A percentile compares a stretch with the other conserved stretches of the same genome.
phyloP scores from a whole-genome alignment of 75 land plant species.

The Pinus tabuliformis region DNA sequence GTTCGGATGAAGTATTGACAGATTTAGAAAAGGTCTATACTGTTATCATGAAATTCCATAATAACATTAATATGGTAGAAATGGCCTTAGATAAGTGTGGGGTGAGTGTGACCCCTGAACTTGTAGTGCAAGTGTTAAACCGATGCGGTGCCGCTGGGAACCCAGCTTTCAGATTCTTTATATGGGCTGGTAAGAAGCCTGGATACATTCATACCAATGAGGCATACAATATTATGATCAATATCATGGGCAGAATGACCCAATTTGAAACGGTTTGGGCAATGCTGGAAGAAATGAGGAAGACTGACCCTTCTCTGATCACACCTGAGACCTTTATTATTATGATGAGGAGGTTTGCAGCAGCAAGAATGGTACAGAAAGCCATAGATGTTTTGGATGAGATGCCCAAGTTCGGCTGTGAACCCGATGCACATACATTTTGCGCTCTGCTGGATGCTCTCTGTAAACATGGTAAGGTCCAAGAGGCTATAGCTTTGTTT shows the following conservation, averaged over 20 bases:
- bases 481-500: slow-evolving; percentile 57
- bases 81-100: slow-evolving; percentile 49
- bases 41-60: slow-evolving; percentile 41
- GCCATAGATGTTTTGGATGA: slow-evolving; percentile 68
- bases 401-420: slow-evolving; percentile 61
- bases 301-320: slow-evolving; percentile 30
- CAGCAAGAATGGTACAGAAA: slow-evolving; percentile 54
- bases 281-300: slow-evolving; percentile 46
- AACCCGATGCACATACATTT: slow-evolving; percentile 48
- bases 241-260: slow-evolving; percentile 38
- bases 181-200: slow-evolving; percentile 51
- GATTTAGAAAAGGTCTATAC: slow-evolving; percentile 36
- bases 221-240: slow-evolving; percentile 33
- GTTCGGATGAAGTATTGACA: no score
- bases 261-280: slow-evolving; percentile 63
- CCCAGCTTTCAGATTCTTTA: slow-evolving; percentile 50
- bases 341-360: slow-evolving; percentile 65
- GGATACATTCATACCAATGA: slow-evolving; percentile 35
- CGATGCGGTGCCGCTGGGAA: slow-evolving; percentile 63
- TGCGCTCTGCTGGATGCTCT: slow-evolving; percentile 66
- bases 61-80: slow-evolving; percentile 39
- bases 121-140: slow-evolving; percentile 45
- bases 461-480: slow-evolving; percentile 54
- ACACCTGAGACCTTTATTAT: slow-evolving; percentile 42
- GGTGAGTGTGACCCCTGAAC: slow-evolving; percentile 25